Evolutionary conservation across 2,329 filamentous ascomycete species (phyloP), one percentile per base, ranked within the genome.

Genomic region (Pseudogymnoascus destructans): DNA sequence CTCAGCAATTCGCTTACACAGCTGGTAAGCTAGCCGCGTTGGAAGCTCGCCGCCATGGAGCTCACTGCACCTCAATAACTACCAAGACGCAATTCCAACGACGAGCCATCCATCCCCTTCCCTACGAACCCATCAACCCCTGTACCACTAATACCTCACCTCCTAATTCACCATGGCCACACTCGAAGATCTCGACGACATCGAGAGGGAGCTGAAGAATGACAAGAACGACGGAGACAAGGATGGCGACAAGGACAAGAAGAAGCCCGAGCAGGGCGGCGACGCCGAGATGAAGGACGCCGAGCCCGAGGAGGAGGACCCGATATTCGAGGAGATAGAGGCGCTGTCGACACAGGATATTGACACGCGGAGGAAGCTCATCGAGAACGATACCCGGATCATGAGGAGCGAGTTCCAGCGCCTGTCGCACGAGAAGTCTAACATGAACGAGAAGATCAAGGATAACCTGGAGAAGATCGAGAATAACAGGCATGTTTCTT

Each of bases 401-500:
- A 97, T 98, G 90, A 92, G 87, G 79, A 95, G 90, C 78, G 93
- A 98, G 74, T 90, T 84, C 67, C 91, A 95, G 71, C 86, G 93
- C 66, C 79, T 98, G 75, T 87, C 86, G 67, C 93, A 98, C 69
- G 93, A 98, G 75, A 95, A 95, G 76, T 84, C 86, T 55, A 85
- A 89, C 55, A 98, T 98, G 93, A 84, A 85, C 60, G 92, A 97
- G 73, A 97, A 96, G 79, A 97, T 98, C 73, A 97, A 96, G 79
- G 93, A 98, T 71, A 98, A 98, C 70, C 76, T 89, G 68, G 95
- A 98, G 66, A 98, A 98, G 82, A 98, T 98, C 69, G 91, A 95
- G 65, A 97, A 98, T 75, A 98, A 98, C 78, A 83, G 90, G 91
- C 95, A 77, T 65, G 79, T 66, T 46, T 58, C 49, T 58, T 35